Evolutionary conservation across 208 protist species (phyloP), one percentile per base, ranked within the genome.

Genomic region (Leishmania arabica): DNA sequence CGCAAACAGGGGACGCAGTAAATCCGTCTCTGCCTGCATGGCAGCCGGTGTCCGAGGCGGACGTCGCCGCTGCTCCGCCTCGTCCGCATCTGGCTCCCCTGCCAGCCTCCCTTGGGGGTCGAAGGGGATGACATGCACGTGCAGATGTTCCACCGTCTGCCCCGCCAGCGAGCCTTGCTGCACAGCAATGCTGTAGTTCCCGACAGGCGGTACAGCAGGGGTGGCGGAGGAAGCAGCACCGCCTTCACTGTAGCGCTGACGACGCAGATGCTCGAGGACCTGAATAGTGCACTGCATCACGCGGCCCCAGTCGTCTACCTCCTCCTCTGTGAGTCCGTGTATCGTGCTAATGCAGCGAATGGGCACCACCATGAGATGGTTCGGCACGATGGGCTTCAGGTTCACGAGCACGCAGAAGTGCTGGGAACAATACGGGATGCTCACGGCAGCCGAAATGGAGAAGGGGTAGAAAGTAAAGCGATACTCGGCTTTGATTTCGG

Each of bases 111-210:
- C 93, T 37, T 56, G 53, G 17, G 92, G 89, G 78, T 96, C 89
- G 73, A 96, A 96, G 0, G 94, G 94, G 70, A 97, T 97, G 49
- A 97, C 78, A 78, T 97, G 94, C 45, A 90, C 91, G 80, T 97
- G 94, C 21, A 95, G 82, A 81, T 97, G 94, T 3, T 87, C 82
- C 4, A 97, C 92, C 31, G 94, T 97, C 81, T 97, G 94, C 27
- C 94, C 94, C 0, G 94, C 91, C 34, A 89, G 65, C 15, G 66
- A 70, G 21, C 94, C 94, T 51, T 95, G 91, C 84, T 97, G 94
- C 11, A 97, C 86, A 40, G 92, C 92, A 58, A 97, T 83, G 83
- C 88, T 93, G 85, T 92, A 97, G 72, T 88, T 88, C 11, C 83
- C 79, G 34, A 45, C 49, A 21, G 76, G 49, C 21, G n/a, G 54